Evolutionary conservation across 1,284 basidiomycete species (phyloP).

Genomic region (Ganoderma meredithae): DNA sequence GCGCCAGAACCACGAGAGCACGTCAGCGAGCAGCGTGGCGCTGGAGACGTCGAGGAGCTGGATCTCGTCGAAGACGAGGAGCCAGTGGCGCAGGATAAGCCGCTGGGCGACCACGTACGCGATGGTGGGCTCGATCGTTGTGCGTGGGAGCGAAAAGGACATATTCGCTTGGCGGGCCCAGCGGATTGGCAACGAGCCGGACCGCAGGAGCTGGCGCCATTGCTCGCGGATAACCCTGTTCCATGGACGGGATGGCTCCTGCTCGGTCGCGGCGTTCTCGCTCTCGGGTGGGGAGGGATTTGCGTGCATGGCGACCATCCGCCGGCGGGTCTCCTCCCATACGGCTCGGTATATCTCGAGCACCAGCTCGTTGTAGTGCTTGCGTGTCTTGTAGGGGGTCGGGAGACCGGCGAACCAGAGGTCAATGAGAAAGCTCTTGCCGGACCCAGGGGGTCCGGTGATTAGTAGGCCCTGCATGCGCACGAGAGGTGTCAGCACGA

Average conservation of each 20-base stretch:
- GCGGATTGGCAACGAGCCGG: constrained; percentile 50
- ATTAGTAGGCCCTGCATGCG: constrained; percentile 71
- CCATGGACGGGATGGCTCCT: constrained; percentile 40
- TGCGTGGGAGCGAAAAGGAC: constrained; percentile 21
- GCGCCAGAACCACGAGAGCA: constrained; percentile 79
- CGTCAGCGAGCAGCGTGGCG: constrained; percentile 71
- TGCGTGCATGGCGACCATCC: constrained; percentile 43
- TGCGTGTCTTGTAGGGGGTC: constrained; percentile 65
- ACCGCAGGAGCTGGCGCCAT: constrained; percentile 42
- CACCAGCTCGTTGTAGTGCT: constrained; percentile 75
- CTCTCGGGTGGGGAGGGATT: constrained; percentile 27
- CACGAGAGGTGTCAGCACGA: not conserved
- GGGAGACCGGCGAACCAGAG: constrained; percentile 70
- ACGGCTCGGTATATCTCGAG: constrained; percentile 74
- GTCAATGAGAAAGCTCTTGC: constrained; percentile 76
- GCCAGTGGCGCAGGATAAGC: constrained; percentile 60
- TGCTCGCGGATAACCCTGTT: constrained; percentile 47
- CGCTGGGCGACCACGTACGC: constrained; percentile 55
- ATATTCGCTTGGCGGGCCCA: constrained; percentile 41
- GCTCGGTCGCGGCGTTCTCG: constrained; percentile 24
- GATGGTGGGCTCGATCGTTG: constrained; percentile 44
- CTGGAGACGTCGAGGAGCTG: constrained; percentile 78
- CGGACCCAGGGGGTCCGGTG: constrained; percentile 81
- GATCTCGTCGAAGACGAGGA: constrained; percentile 75
- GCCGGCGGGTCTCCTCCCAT: constrained; percentile 59